Evolutionary conservation across 805 yeast genomes (phyloP).

Genomic region (Nakazawaea ernobii): DNA sequence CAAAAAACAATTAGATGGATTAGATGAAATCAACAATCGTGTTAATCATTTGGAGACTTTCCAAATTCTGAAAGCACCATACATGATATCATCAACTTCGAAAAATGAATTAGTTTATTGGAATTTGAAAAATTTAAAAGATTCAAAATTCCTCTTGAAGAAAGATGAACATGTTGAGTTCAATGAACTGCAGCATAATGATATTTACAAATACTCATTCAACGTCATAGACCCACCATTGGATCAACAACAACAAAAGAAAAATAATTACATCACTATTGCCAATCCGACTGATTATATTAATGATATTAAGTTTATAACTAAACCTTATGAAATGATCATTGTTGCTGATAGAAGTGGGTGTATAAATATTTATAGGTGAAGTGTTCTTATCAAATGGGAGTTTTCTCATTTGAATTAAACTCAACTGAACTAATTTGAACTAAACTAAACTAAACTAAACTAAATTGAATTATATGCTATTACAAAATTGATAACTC

Average conservation of each 20-base stretch:
- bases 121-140: constrained; percentile 27
- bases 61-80: constrained; percentile 14
- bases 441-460: no score
- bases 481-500: no score
- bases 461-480: no score
- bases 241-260: constrained; percentile 6
- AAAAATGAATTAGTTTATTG: constrained; percentile 26
- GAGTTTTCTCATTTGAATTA: no score
- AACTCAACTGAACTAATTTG: no score
- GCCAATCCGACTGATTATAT: constrained; percentile 47
- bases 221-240: not conserved
- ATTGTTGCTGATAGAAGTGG: constrained; percentile 68
- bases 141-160: constrained; percentile 22
- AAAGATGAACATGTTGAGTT: not conserved
- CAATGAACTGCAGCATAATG: constrained; percentile 32
- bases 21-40: constrained; percentile 9
- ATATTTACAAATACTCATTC: constrained; percentile 17
- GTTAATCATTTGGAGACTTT: not conserved
- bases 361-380: constrained; percentile 51
- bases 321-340: constrained; percentile 52
- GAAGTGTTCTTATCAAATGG: not conserved
- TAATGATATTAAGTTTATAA: constrained; percentile 39
- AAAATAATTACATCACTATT: constrained; percentile 22
- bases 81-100: constrained; percentile 11
- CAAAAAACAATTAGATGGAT: constrained; percentile 15